phyloP scores from a whole-genome alignment of 805 yeast genomes.

The Suhomyces canberraensis region DNA sequence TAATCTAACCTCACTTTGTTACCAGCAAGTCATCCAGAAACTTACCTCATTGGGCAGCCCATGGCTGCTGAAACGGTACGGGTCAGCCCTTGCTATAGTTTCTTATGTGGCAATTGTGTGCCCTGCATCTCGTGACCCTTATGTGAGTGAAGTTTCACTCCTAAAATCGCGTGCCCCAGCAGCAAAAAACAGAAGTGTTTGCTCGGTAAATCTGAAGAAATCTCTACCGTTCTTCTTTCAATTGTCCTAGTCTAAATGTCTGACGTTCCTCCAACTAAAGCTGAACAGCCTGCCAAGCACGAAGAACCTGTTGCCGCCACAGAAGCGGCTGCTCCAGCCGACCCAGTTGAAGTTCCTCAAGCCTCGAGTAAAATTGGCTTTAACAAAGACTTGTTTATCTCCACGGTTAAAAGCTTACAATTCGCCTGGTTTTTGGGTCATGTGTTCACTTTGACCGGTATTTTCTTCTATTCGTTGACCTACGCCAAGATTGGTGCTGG shows the following conservation, averaged over 20 bases:
- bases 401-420: conserved; percentile 44
- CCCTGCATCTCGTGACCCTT: not conserved
- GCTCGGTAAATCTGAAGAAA: no score
- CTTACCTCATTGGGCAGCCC: no score
- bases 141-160: not conserved
- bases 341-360: not conserved
- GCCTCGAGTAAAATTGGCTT: conserved; percentile 3
- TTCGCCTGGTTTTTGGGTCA: conserved; percentile 71
- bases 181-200: not conserved
- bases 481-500: conserved; percentile 27
- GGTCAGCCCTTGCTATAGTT: no score
- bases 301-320: not conserved
- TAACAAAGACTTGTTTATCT: conserved; percentile 14
- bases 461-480: conserved; percentile 30
- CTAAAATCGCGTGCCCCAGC: not conserved
- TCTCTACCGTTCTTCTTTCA: no score
- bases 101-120: not conserved
- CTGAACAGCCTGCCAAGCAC: not conserved
- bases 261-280: conserved; percentile 1
- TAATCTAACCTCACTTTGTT: no score
- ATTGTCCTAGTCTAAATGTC: no score
- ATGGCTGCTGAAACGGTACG: no score
- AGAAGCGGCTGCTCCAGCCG: not conserved
- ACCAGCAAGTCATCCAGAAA: no score
- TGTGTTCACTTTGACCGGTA: conserved; percentile 30